A percentile compares a stretch with the other conserved stretches of the same genome.
phyloP scores from a whole-genome alignment of 1,284 basidiomycete genomes.

The Trichosporon coremiiforme region DNA sequence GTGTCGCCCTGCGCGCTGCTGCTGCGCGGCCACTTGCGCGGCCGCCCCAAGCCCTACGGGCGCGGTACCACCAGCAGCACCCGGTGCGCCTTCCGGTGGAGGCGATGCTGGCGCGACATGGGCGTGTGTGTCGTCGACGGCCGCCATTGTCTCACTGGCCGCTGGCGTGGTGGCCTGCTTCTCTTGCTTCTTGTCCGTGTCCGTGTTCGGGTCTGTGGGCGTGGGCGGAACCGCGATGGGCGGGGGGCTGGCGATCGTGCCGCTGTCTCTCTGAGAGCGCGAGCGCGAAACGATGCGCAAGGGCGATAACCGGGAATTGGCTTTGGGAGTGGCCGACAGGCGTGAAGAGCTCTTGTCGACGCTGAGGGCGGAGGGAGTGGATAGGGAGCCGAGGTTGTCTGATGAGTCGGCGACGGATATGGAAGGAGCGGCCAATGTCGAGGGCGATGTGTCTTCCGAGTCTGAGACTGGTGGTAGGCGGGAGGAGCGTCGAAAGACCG shows the following conservation, averaged over 20 bases:
- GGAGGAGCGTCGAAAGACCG: slow-evolving; percentile 6
- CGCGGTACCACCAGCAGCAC: background rate
- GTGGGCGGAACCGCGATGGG: background rate
- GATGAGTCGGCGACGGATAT: background rate
- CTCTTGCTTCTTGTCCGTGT: background rate
- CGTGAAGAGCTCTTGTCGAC: background rate
- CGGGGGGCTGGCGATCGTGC: background rate
- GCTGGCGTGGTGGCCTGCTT: no score
- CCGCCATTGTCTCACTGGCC: slow-evolving; percentile 10
- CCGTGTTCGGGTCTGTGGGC: background rate
- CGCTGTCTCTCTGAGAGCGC: background rate
- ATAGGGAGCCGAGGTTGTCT: background rate
- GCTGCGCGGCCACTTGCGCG: slow-evolving; percentile 3
- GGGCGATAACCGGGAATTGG: background rate
- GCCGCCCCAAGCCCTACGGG: background rate
- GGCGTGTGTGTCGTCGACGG: background rate
- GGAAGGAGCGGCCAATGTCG: background rate
- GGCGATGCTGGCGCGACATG: background rate
- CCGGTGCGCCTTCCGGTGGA: slow-evolving; percentile 6
- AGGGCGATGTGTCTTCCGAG: slow-evolving; percentile 2
- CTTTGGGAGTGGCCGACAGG: background rate
- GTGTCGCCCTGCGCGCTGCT: slow-evolving; percentile 24
- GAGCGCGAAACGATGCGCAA: slow-evolving; percentile 7
- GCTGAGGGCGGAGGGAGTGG: background rate
- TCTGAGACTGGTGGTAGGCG: background rate